Evolutionary conservation across 305 asterid species (phyloP), one percentile per base, ranked within the genome.

Genomic region (Ilex paraguariensis): DNA sequence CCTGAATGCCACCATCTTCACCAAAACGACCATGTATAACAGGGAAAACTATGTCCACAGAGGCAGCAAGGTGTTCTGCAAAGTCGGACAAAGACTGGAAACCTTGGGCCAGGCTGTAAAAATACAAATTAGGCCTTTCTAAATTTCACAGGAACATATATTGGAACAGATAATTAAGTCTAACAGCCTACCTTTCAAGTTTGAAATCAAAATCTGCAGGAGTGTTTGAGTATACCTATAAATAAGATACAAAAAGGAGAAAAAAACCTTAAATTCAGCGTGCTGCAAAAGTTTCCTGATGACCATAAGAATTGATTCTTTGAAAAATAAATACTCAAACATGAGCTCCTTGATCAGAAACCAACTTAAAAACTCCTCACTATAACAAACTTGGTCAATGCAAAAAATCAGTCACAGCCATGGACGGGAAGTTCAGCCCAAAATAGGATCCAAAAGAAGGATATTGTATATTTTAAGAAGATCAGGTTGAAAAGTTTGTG

Each of bases 1-100:
- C 97, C 87, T 90, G 97, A 79, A 90, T 84, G 75, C 95, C 95
- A 62, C 96, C 97, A 68, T 90, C 97, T 85, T 90, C 97, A 66
- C 97, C 97, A 64, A 87, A 90, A 63, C 95, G 90, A 11, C 97
- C 97, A 54, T 90, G 97, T 82, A 90, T 90, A 65, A 87, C 97
- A 31, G 97, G 97, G 72, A 90, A 90, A 50, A 85, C 95, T 67
- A 90, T 85, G 77, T 90, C 96, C 64, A 90, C 95, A 11, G 81
- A 79, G 71, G 87, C 64, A 62, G 88, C 79, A 67, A 90, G 95
- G 79, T 90, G 95, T 59, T 75, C 76, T 54, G 77, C 80, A 5
- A 90, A 90, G 57, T 87, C 88, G 31, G 86, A 62, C 64, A 90
- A 78, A 4, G 97, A 74, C 53, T 63, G 63, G 74, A 90, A 90